These are phyloP conservation scores for Annulohypoxylon nitens DNA, from an alignment of 495 filamentous ascomycete genomes.

Conservation along the genomic window DNA sequence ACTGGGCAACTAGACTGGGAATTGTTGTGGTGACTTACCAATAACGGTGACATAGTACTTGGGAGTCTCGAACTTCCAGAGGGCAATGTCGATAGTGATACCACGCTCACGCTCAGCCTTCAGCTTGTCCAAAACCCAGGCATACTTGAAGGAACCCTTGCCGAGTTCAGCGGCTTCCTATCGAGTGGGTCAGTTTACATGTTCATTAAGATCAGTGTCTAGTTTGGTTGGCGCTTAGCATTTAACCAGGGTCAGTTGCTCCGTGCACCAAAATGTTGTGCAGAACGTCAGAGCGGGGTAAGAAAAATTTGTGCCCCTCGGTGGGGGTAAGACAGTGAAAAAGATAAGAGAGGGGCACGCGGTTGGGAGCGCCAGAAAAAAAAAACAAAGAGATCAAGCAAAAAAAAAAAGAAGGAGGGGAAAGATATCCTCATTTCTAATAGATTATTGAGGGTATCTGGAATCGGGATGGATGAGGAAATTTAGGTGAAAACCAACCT, in stretches of 20 bases:
- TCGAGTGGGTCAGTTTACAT: conserved; percentile 50
- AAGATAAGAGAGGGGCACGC: conserved; percentile 44
- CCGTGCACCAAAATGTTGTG: conserved; percentile 50
- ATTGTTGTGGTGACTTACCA: conserved; percentile 71
- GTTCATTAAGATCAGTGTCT: background rate
- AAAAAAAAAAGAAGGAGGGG: conserved; percentile 7
- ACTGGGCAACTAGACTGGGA: background rate
- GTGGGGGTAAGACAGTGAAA: conserved; percentile 40
- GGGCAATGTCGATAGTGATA: conserved; percentile 99
- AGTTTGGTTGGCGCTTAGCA: conserved; percentile 18
- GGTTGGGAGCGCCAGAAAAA: conserved; percentile 40
- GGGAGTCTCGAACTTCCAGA: conserved; percentile 99
- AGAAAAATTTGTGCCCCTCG: conserved; percentile 54
- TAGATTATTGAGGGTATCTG: background rate
- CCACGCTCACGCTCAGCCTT: conserved; percentile 99
- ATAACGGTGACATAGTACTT: conserved; percentile 99
- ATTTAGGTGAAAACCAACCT: conserved; percentile 70
- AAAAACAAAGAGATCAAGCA: conserved; percentile 28
- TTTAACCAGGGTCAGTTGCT: conserved; percentile 43
- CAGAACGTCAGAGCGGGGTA: conserved; percentile 52
- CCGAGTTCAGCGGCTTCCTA: conserved; percentile 99
- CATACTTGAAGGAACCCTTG: conserved; percentile 99
- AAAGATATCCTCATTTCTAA: background rate
- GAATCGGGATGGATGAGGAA: conserved; percentile 20
- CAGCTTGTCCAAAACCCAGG: conserved; percentile 99